Percentiles rank a stretch among this genome's conserved stretches.
Conservation (phyloP, 257 asterid genomes). For the Plantago ovata region DNA sequence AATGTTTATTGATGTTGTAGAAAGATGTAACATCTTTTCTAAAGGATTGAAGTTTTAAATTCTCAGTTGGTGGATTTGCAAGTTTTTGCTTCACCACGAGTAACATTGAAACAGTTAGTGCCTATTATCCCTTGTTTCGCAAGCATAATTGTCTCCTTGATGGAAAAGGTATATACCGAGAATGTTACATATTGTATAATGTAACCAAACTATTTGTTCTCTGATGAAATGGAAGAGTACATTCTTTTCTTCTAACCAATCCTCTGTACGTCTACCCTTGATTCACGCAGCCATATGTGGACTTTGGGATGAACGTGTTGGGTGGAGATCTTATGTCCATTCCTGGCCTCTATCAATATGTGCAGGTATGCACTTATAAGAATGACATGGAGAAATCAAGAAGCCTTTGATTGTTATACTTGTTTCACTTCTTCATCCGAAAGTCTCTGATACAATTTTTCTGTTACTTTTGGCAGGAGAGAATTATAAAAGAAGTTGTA, state of each 20-base stretch:
- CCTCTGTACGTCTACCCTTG: constrained; percentile 1
- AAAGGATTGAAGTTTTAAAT: constrained; percentile 19
- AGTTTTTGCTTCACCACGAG: constrained; percentile 57
- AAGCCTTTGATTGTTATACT: background rate
- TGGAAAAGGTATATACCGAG: constrained; percentile 67
- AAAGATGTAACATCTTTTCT: no score
- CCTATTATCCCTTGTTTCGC: constrained; percentile 78
- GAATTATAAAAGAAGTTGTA: constrained; percentile 62
- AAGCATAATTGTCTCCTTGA: constrained; percentile 50
- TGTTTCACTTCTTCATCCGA: background rate
- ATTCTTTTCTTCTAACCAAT: background rate
- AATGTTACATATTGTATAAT: constrained; percentile 2
- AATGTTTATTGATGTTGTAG: no score
- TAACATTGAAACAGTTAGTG: constrained; percentile 71
- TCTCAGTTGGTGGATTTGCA: constrained; percentile 76
- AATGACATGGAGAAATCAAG: no score
- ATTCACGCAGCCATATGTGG: constrained; percentile 63
- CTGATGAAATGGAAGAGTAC: background rate
- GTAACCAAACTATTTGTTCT: no score
- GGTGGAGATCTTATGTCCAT: constrained; percentile 85
- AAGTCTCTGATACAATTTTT: background rate
- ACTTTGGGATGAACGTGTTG: constrained; percentile 75
- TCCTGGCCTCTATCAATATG: constrained; percentile 74
- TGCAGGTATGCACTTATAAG: constrained; percentile 47
- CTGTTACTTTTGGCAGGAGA: constrained; percentile 45